Percentiles rank a stretch among this genome's conserved stretches.
phyloP scores from a whole-genome alignment of 1,139 yeast species.

The Sugiyamaella sp. region DNA sequence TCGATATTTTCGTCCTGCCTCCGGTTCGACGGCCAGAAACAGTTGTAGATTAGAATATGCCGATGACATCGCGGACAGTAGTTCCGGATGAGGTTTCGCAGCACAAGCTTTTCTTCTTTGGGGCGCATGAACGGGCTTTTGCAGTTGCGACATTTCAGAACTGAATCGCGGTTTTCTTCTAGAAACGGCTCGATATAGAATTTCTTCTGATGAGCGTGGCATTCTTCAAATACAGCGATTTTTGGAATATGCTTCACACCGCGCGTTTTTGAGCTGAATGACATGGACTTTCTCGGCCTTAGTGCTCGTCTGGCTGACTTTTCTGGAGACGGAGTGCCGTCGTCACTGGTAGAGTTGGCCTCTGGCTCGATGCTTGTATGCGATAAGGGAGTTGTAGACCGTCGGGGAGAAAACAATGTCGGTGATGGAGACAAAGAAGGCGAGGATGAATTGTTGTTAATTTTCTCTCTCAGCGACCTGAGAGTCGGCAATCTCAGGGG shows the following conservation, averaged over 20 bases:
- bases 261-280: not conserved
- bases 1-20: constrained; percentile 27
- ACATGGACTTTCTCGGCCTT: constrained; percentile 6
- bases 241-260: not conserved
- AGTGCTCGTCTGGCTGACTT: constrained; percentile 11
- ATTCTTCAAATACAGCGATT: constrained; percentile 10
- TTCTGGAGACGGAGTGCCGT: constrained; percentile 11
- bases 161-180: constrained; percentile 22
- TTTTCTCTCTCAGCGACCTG: not conserved
- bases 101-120: constrained; percentile 25
- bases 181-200: constrained; percentile 31
- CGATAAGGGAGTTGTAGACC: constrained; percentile 18
- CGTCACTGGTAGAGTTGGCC: constrained; percentile 4
- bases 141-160: constrained; percentile 35
- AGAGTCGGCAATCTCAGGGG: not conserved
- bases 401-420: constrained; percentile 14
- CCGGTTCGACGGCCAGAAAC: constrained; percentile 38
- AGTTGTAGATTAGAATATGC: constrained; percentile 37
- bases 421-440: constrained; percentile 19
- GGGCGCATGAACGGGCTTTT: constrained; percentile 31
- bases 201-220: constrained; percentile 19
- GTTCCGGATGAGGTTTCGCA: constrained; percentile 23
- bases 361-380: constrained; percentile 30
- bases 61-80: constrained; percentile 41
- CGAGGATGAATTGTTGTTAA: not conserved